Conservation (phyloP, 768 basidiomycete genomes). For the Macrolepiota fuliginosa region DNA sequence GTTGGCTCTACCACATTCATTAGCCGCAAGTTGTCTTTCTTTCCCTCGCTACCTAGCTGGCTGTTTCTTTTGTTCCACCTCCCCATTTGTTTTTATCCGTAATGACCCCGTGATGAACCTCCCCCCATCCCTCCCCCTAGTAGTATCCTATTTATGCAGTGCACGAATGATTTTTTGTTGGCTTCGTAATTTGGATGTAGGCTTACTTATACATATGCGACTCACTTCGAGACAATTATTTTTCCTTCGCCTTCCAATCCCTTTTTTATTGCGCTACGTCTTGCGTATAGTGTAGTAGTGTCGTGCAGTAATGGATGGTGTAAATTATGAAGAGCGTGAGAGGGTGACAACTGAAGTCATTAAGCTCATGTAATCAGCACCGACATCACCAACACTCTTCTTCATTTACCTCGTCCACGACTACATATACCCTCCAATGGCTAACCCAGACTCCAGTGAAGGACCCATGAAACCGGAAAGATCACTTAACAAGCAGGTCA, state of each 20-base stretch:
- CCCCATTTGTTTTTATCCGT: neutral
- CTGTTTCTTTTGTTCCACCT: neutral
- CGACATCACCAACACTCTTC: neutral
- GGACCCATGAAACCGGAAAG: constrained; percentile 31
- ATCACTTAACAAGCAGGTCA: constrained; percentile 69
- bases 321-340: neutral
- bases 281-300: constrained; percentile 5
- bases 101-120: constrained; percentile 9
- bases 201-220: constrained; percentile 14
- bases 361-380: neutral
- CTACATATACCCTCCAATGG: constrained; percentile 8
- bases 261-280: constrained; percentile 1
- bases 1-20: constrained; percentile 12
- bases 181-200: constrained; percentile 11
- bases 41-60: neutral
- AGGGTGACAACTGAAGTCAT: neutral
- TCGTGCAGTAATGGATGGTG: constrained; percentile 5
- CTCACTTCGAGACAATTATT: neutral
- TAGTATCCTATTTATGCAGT: constrained; percentile 14
- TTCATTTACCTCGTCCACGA: neutral
- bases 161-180: constrained; percentile 7
- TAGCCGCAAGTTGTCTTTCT: constrained; percentile 1
- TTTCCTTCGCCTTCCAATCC: neutral
- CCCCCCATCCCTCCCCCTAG: neutral
- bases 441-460: constrained; percentile 15